Conservation (phyloP, 768 basidiomycete genomes). For the Hygrophorus russula region DNA sequence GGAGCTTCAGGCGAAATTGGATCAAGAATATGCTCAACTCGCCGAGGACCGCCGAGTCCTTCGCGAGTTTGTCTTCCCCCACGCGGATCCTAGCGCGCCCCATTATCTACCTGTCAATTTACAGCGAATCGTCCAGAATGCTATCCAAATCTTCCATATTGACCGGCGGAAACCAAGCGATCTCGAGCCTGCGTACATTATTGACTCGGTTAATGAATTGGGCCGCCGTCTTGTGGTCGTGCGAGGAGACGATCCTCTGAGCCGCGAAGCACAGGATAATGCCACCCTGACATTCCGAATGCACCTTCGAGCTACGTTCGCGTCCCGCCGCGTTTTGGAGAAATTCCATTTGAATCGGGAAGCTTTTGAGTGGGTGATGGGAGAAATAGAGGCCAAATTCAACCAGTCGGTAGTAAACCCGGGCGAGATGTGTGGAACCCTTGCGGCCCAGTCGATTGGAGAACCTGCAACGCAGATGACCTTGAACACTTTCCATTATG, state of each 20-base stretch:
- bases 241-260: constrained; percentile 73
- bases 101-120: constrained; percentile 95
- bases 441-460: constrained; percentile 97
- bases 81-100: constrained; percentile 53
- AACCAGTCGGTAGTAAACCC: constrained; percentile 87
- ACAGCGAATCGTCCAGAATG: constrained; percentile 90
- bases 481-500: constrained; percentile 98
- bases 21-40: constrained; percentile 55
- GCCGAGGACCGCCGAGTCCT: constrained; percentile 66
- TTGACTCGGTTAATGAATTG: constrained; percentile 70
- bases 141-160: constrained; percentile 94
- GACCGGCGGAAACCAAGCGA: constrained; percentile 90
- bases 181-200: constrained; percentile 78
- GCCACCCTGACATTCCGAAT: constrained; percentile 89
- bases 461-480: constrained; percentile 99
- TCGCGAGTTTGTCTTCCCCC: constrained; percentile 77
- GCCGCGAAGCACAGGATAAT: constrained; percentile 72
- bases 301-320: constrained; percentile 84
- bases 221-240: constrained; percentile 71
- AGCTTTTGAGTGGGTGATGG: constrained; percentile 96
- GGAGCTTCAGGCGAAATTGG: constrained; percentile 75
- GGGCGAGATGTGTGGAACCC: constrained; percentile 98
- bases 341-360: constrained; percentile 80
- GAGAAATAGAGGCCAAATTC: constrained; percentile 94
- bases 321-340: constrained; percentile 79